Percentiles rank a stretch among this genome's conserved stretches.
Evolutionary conservation across 257 asterid genomes (phyloP).

Genomic region (Nicotiana attenuata): DNA sequence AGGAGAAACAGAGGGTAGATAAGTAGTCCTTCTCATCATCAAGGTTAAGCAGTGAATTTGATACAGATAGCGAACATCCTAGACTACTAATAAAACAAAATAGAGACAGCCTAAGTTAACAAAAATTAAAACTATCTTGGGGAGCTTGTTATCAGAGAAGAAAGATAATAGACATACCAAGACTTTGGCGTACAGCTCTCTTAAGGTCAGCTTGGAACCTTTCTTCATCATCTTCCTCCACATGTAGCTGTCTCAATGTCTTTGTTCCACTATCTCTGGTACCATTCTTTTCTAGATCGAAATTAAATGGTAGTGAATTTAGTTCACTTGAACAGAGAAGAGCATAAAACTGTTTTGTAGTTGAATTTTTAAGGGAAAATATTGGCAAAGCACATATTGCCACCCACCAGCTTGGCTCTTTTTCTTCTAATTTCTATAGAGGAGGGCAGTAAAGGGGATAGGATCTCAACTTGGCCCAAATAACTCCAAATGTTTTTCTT

Average conservation of each 20-base stretch:
- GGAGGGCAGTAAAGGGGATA: background rate
- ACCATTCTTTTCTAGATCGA: slow-evolving; percentile 14
- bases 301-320: slow-evolving; percentile 6
- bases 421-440: background rate
- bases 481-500: background rate
- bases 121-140: background rate
- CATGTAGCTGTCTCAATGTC: slow-evolving; percentile 66
- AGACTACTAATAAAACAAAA: background rate
- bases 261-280: slow-evolving; percentile 51
- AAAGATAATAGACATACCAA: slow-evolving; percentile 44
- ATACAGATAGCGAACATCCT: background rate
- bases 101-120: background rate
- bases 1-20: background rate
- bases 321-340: background rate
- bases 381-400: background rate
- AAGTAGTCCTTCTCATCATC: background rate
- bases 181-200: slow-evolving; percentile 89
- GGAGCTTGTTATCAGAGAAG: slow-evolving; percentile 1
- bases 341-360: background rate
- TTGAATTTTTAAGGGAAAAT: background rate
- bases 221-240: slow-evolving; percentile 88
- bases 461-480: background rate
- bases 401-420: background rate
- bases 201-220: slow-evolving; percentile 91
- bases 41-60: background rate